phyloP scores from a whole-genome alignment of 2,329 filamentous ascomycete species.

The Emericellopsis atlantica region DNA sequence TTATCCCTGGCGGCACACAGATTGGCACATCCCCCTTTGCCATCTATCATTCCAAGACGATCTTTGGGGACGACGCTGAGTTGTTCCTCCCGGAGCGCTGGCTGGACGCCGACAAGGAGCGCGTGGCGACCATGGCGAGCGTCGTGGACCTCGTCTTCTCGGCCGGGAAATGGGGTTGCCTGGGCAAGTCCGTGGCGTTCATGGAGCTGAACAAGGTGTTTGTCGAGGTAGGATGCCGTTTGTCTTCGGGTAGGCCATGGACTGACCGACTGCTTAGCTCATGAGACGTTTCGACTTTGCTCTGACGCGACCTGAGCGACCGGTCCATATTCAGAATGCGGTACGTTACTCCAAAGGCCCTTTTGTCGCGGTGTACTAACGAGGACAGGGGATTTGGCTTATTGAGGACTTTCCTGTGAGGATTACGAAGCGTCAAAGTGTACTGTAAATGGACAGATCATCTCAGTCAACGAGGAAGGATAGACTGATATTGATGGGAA shows the following conservation, averaged over 20 bases:
- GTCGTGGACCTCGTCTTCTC: constrained; percentile 30
- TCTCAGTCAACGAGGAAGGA: too few species aligned
- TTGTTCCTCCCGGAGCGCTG: constrained; percentile 36
- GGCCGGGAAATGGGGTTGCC: constrained; percentile 26
- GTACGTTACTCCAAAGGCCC: constrained; percentile 1
- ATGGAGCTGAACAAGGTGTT: constrained; percentile 30
- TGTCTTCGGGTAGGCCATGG: too few species aligned
- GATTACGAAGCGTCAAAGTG: constrained; percentile 4
- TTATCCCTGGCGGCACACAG: constrained; percentile 30
- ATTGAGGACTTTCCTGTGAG: constrained; percentile 8
- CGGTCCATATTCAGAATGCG: constrained; percentile 5
- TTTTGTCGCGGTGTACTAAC: not conserved
- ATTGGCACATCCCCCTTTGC: constrained; percentile 29
- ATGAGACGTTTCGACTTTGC: constrained; percentile 8
- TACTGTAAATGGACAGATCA: too few species aligned
- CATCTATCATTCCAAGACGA: constrained; percentile 20
- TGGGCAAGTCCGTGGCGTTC: constrained; percentile 29
- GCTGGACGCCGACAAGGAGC: constrained; percentile 22
- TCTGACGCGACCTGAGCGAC: constrained; percentile 5
- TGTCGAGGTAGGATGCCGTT: constrained; percentile 24
- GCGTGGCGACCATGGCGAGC: constrained; percentile 19
- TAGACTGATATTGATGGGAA: too few species aligned
- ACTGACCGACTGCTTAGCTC: constrained; percentile 3
- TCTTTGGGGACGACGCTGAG: constrained; percentile 25
- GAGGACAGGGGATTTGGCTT: constrained; percentile 7